Evolutionary conservation across 768 basidiomycete species (phyloP), one percentile per base, ranked within the genome.

Genomic region (Leucosporidium scottii): DNA sequence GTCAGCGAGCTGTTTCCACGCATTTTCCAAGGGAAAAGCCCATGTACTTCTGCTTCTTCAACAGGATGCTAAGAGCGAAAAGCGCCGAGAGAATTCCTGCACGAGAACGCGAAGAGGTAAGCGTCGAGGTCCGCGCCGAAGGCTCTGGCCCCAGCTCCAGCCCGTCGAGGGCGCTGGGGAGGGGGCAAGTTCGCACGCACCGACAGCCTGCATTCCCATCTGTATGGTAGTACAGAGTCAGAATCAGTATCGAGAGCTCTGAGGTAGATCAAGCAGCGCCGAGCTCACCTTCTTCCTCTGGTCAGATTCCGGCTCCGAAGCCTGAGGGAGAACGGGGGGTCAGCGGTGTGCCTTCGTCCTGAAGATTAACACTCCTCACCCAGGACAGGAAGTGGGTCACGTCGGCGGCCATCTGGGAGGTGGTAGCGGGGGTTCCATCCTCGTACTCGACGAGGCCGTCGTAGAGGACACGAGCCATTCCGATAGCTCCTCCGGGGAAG

Each of bases 341-440:
- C n/a, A n/a, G n/a, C n/a, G n/a, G n/a, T n/a, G n/a, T n/a, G n/a
- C n/a, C n/a, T n/a, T n/a, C n/a, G n/a, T n/a, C n/a, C n/a, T n/a
- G n/a, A n/a, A n/a, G n/a, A n/a, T n/a, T n/a, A n/a, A 61, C 2
- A 23, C 13, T 10, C 6, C n/a, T 30, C 39, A 44, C 39, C 68
- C 68, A 74, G 39, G 61, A 53, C 50, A 70, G 64, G 67, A 69
- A 74, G 50, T 62, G 67, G 25, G 57, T 85, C 62, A 99, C 93
- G 77, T 99, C 96, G 84, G 98, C 99, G 74, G 96, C 94, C 94
- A 99, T 93, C 79, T 99, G 96, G 8, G 91, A 90, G 9, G 92
- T 87, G 58, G 96, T 99, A 18, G 94, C 91, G 20, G 96, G 93
- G 5, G 96, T 98, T 59, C 89, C 90, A 77, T 99, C 96, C 0